Base-by-base conservation (phyloP, 78 protist genomes). In the Dictyostelium brefeldianum region DNA sequence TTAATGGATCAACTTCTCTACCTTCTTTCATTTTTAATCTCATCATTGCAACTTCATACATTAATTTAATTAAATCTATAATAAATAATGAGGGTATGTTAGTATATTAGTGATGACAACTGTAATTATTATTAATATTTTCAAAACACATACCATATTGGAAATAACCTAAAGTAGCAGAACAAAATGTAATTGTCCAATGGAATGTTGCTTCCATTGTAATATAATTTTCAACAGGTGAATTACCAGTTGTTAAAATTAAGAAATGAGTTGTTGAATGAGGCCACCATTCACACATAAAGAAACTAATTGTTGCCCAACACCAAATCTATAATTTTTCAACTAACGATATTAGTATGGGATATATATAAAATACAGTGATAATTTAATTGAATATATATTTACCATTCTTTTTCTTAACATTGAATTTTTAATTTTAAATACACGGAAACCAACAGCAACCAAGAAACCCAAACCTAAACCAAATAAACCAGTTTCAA, bases 21-120 rank as follows among this genome's bases (percentile, higher is more conserved):
- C 83, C 83, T n/a, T 54, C 59, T 36, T 75, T 62, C 92, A 87
- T 87, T 43, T 87, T 87, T 14, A 29, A n/a, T 77, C 92, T 87
- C 92, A 87, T 87, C 83, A 87, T 87, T 22, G 82, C 92, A 29
- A 87, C 92, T 64, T 87, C 92, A 77, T 87, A 87, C 92, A 87
- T 87, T 47, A 87, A 54, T 64, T n/a, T 47, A 36, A 87, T 87
- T 74, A 87, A 64, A 77, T 87, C 79, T 70, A 53, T 48, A 69
- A 70, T 3, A 14, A 70, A 82, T 12, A n/a, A n/a, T n/a, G n/a
- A n/a, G 56, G 56, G 56, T 51, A 51, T 7, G 7, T 51, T 51
- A 12, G 7, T 51, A 12, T 51, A 14, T 41, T 20, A 74, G 36
- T 46, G 14, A 18, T n/a, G n/a, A n/a, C n/a, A n/a, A n/a, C n/a